Conservation (phyloP, 371 early-diverging fungal species). For the Batkoa obscura region DNA sequence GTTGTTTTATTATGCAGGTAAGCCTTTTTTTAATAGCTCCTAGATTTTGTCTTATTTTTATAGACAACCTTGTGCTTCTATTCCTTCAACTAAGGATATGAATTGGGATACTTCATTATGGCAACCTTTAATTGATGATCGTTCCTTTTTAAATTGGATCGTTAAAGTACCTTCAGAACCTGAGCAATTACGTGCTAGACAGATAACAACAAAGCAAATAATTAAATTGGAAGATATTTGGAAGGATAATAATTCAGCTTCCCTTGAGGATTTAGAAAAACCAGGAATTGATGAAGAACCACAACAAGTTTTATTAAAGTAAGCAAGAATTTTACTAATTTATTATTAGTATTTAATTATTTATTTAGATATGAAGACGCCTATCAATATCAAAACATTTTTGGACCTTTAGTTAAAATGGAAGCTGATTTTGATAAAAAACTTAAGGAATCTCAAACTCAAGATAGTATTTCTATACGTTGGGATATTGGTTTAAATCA, state of each 20-base stretch:
- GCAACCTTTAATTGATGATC: slow-evolving; percentile 89
- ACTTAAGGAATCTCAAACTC: slow-evolving; percentile 89
- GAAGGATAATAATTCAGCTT: slow-evolving; percentile 57
- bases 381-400: slow-evolving; percentile 88
- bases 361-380: slow-evolving; percentile 76
- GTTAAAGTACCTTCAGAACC: slow-evolving; percentile 78
- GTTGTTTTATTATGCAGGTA: slow-evolving; percentile 91
- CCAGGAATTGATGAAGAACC: slow-evolving; percentile 75
- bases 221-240: slow-evolving; percentile 79
- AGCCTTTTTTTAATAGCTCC: slow-evolving; percentile 4
- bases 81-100: slow-evolving; percentile 76
- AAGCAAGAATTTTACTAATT: slow-evolving; percentile 5
- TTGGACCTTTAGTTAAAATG: slow-evolving; percentile 86
- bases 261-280: slow-evolving; percentile 66
- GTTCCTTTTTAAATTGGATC: slow-evolving; percentile 84
- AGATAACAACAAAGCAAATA: slow-evolving; percentile 69
- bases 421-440: slow-evolving; percentile 94
- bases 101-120: slow-evolving; percentile 93
- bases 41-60: not conserved
- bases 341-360: too few species aligned
- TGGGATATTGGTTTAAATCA: slow-evolving; percentile 94
- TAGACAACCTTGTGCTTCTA: slow-evolving; percentile 82
- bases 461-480: slow-evolving; percentile 84
- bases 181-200: slow-evolving; percentile 69
- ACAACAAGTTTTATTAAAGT: slow-evolving; percentile 55